Base-by-base conservation (phyloP, 495 filamentous ascomycete genomes). In the Penicillium macrosclerotiorum region DNA sequence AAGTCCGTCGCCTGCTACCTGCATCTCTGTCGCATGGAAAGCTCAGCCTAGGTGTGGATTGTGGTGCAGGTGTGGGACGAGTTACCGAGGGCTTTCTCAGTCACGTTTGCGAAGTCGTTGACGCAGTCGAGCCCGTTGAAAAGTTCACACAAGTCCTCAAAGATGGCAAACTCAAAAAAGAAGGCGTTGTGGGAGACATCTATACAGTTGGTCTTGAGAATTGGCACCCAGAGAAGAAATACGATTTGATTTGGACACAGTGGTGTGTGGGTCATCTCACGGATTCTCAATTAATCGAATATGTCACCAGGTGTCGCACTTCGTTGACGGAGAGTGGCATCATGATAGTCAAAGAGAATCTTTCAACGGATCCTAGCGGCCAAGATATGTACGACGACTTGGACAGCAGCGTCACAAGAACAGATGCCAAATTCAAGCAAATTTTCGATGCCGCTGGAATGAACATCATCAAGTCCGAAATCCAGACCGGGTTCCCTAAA, bases 231-330 rank as follows among this genome's bases (percentile, higher is more conserved):
- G 64, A 72, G 4, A 74, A 69, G 19, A 66, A 62, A 33, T 86
- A 87, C 51, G 77, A 69, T 45, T 36, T 75, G 29, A 73, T 90
- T 43, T 82, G 78, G 79, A 87, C 80, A 36, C 92, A 96, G 67
- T 95, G 90, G 90, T 96, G 90, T 68, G 66, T 94, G n/a, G 88
- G 89, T 12, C 86, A 96, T 60, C 67, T 96, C 40, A 91, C 82
- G n/a, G 92, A 95, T 68, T 57, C 55, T 27, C 82, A 95, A 64
- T 62, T 96, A 16, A 77, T 82, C 16, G 72, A 60, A 11, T 95
- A 84, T 47, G 64, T 96, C 8, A 44, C 64, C 49, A 71, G 85
- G 27, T 88, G 88, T 56, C 74, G 68, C 29, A 52, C 55, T 0
- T 78, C 72, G 0, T 47, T 94, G 37, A 74, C 67, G 8, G 58